phyloP scores from a whole-genome alignment of 2,329 filamentous ascomycete genomes.

The Colletotrichum sojae region DNA sequence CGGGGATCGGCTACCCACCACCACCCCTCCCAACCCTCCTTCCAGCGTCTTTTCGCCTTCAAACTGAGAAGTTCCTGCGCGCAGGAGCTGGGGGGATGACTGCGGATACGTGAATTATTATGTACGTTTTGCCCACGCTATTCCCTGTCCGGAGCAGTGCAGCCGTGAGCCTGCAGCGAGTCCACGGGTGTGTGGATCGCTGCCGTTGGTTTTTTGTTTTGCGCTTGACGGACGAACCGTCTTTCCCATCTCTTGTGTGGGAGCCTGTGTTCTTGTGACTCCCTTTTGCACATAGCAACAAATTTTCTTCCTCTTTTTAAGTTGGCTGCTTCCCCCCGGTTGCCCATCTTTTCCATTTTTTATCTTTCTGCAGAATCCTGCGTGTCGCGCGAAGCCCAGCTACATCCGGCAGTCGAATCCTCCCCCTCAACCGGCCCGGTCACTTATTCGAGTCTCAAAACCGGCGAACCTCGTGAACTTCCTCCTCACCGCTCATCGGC shows the following conservation, averaged over 20 bases:
- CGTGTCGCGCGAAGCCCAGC: background rate
- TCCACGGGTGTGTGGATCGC: constrained; percentile 28
- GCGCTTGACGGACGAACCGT: constrained; percentile 35
- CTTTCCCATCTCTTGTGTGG: constrained; percentile 7
- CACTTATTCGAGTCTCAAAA: background rate
- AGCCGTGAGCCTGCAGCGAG: constrained; percentile 38
- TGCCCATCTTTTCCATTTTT: background rate
- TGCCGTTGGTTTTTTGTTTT: constrained; percentile 25
- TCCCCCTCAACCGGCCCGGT: background rate
- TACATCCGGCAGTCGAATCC: background rate
- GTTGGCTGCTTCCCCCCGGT: constrained; percentile 4
- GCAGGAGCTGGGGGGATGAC: constrained; percentile 33
- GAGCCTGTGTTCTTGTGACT: constrained; percentile 37
- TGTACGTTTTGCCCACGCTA: constrained; percentile 28
- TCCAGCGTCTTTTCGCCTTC: no score
- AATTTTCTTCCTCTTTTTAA: constrained; percentile 27
- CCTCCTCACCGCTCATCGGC: background rate
- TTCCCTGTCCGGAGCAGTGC: constrained; percentile 35
- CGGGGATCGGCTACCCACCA: constrained; percentile 20
- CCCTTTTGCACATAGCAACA: constrained; percentile 20
- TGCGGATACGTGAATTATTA: constrained; percentile 26
- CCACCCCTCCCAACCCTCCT: background rate
- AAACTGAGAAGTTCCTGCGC: constrained; percentile 16
- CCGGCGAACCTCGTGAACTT: background rate
- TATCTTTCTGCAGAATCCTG: background rate